Conservation (phyloP, 2,329 filamentous ascomycete species). For the Fusarium torreyae region DNA sequence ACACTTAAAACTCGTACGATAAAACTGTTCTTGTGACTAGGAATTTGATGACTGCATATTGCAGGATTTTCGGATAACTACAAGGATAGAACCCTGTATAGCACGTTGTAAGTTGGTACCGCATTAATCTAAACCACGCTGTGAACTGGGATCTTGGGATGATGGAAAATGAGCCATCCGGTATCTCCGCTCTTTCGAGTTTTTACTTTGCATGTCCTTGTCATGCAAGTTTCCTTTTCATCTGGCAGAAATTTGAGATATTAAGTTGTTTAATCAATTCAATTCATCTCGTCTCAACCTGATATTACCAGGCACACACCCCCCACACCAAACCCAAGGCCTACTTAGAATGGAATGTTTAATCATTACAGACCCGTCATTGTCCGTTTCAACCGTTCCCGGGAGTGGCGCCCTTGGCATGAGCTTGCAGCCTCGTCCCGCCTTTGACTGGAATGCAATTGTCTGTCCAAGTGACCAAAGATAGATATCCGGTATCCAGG, state of each 20-base stretch:
- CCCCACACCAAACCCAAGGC: not conserved
- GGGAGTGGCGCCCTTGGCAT: slow-evolving; percentile 40
- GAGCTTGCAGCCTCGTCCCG: slow-evolving; percentile 15
- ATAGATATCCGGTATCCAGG: not conserved
- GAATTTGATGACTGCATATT: not conserved
- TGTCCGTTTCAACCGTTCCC: slow-evolving; percentile 39
- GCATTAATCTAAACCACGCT: slow-evolving; percentile 2
- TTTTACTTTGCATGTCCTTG: slow-evolving; percentile 12
- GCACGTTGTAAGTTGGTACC: not conserved
- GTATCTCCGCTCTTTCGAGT: not conserved
- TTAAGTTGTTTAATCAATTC: not conserved
- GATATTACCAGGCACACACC: slow-evolving; percentile 3
- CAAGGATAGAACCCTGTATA: not conserved
- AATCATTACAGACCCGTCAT: slow-evolving; percentile 21
- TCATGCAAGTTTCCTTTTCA: not conserved
- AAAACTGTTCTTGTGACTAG: not conserved
- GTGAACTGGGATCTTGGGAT: not conserved
- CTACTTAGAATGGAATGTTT: slow-evolving; percentile 27
- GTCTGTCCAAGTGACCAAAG: not conserved
- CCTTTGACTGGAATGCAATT: slow-evolving; percentile 29
- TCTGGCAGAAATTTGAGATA: not conserved
- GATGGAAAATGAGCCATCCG: not conserved
- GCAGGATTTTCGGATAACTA: slow-evolving; percentile 9
- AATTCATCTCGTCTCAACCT: slow-evolving; percentile 4
- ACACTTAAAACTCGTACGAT: not conserved